A percentile compares a stretch with the other conserved stretches of the same genome.
Evolutionary conservation across 73 alveolate species (phyloP).

Genomic region (Halteria grandinella): DNA sequence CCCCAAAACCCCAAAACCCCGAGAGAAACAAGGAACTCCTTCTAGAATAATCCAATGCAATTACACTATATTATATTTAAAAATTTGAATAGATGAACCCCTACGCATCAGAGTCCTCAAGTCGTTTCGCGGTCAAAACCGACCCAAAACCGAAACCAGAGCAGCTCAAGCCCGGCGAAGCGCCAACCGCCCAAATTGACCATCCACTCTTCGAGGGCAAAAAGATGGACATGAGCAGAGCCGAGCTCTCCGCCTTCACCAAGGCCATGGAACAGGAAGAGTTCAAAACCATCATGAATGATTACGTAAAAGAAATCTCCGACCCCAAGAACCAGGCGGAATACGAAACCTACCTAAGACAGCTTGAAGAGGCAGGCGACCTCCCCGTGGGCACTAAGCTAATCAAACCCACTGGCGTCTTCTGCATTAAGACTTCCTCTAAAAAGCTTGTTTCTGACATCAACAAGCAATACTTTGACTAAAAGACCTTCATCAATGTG

Average conservation of each 20-base stretch:
- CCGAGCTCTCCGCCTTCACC: conserved; percentile 78
- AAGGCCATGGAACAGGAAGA: conserved; percentile 96
- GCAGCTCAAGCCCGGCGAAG: no score
- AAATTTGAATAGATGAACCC: no score
- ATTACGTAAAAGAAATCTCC: conserved; percentile 95
- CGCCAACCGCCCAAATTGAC: conserved; percentile 19
- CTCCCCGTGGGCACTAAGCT: conserved; percentile 86
- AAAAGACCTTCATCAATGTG: conserved; percentile 94
- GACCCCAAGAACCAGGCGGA: conserved; percentile 97
- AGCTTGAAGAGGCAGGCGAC: conserved; percentile 94
- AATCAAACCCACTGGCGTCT: conserved; percentile 79
- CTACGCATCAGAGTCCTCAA: no score
- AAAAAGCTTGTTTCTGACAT: conserved; percentile 71
- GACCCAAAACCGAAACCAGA: no score
- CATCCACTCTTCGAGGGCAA: conserved; percentile 51
- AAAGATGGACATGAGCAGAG: conserved; percentile 60
- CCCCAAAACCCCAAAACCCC: no score
- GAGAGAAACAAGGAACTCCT: no score
- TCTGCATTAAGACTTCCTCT: conserved; percentile 85
- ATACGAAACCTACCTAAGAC: conserved; percentile 90
- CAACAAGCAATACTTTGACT: conserved; percentile 76
- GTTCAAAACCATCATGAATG: conserved; percentile 90
- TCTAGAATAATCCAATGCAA: no score
- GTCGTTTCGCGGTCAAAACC: no score
- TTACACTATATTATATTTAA: no score